Conservation (phyloP, 2,329 filamentous ascomycete genomes). For the Cladosporium oxysporum region DNA sequence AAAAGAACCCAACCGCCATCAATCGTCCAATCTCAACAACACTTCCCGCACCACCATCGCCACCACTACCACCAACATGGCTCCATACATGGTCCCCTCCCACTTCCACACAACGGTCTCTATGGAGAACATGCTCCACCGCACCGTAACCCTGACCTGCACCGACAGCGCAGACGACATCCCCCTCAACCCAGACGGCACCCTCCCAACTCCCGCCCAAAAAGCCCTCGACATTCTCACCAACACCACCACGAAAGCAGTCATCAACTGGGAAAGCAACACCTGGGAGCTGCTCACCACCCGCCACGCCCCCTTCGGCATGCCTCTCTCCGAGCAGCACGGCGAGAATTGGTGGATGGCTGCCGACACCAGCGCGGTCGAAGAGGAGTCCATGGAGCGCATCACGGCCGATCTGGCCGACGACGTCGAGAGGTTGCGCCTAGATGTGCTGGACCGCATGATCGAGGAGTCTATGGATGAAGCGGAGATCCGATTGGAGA, state of each 20-base stretch:
- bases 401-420: neutral
- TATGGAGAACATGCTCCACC: neutral
- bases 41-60: neutral
- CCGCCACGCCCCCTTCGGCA: neutral
- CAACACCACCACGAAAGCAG: neutral
- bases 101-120: neutral
- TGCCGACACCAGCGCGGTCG: neutral
- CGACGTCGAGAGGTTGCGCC: neutral
- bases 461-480: neutral
- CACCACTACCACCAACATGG: neutral
- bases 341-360: slow-evolving; percentile 1
- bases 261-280: neutral
- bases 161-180: neutral
- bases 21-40: neutral
- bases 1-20: neutral
- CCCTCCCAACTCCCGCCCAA: neutral
- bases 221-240: neutral
- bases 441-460: neutral
- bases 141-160: neutral
- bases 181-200: neutral
- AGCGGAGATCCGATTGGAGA: neutral
- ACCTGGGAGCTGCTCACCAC: neutral
- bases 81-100: neutral
- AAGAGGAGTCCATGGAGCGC: neutral
- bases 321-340: neutral